phyloP scores from a whole-genome alignment of 306 rosid genomes.

The Lathyrus aphaca region DNA sequence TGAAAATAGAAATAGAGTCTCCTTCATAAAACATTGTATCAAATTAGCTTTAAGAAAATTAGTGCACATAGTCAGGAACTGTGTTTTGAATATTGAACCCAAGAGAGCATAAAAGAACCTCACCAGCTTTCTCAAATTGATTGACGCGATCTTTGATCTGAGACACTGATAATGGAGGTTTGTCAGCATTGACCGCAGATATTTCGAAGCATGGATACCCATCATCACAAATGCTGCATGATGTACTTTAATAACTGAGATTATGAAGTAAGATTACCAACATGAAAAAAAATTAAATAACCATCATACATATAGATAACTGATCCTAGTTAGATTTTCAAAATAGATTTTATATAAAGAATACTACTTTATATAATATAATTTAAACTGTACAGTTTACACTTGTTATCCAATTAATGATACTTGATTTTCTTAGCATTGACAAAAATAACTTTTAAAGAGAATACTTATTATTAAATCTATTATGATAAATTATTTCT shows the following conservation, averaged over 20 bases:
- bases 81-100: slow-evolving; percentile 11
- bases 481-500: slow-evolving; percentile 17
- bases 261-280: slow-evolving; percentile 26
- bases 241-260: slow-evolving; percentile 37
- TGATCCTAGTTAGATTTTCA: slow-evolving; percentile 17
- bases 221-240: slow-evolving; percentile 75
- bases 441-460: slow-evolving; percentile 13
- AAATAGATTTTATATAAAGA: slow-evolving; percentile 7
- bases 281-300: slow-evolving; percentile 27
- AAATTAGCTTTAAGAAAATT: slow-evolving; percentile 27
- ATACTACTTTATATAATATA: not conserved
- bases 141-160: slow-evolving; percentile 77
- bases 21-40: slow-evolving; percentile 2
- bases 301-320: slow-evolving; percentile 9
- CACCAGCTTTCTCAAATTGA: slow-evolving; percentile 85
- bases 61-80: slow-evolving; percentile 9
- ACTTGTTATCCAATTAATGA: slow-evolving; percentile 21
- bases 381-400: not conserved
- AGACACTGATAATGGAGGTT: slow-evolving; percentile 77
- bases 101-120: slow-evolving; percentile 41
- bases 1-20: slow-evolving; percentile 32
- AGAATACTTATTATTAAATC: slow-evolving; percentile 13
- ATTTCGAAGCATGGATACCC: slow-evolving; percentile 88
- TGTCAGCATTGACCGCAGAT: slow-evolving; percentile 94
- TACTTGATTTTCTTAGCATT: not conserved